Evolutionary conservation across 2,329 filamentous ascomycete genomes (phyloP), one percentile per base, ranked within the genome.

Genomic region (Phaeosphaeriaceae sp.): DNA sequence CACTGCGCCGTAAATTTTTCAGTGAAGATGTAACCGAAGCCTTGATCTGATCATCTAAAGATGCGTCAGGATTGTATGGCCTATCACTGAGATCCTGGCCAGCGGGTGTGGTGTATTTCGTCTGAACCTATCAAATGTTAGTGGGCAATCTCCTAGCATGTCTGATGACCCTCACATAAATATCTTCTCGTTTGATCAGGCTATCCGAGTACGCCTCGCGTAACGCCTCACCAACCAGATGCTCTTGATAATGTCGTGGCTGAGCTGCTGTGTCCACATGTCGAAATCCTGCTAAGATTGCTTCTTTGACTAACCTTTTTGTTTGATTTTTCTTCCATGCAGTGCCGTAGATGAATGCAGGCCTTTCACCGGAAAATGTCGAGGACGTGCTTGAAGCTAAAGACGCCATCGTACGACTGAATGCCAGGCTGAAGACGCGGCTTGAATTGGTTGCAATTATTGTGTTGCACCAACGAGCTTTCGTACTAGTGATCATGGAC

Each of bases 271-370:
- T 93, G 66, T 94, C 90, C 51, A 94, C 76, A 38, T 79, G 88
- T 26, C 85, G 81, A 61, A 93, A 94, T 4, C 90, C 89, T 36
- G 82, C 76, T 36, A 78, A 78, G 28, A 94, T 67, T 2, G 90
- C 90, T 54, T 81, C 73, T 60, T 87, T 83, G 17, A 94, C 89
- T 2, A 93, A 78, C 46, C 82, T 77, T 16, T 81, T 79, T 0
- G 88, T 91, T 15, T 75, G 74, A 1, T 87, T 84, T 63, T 87
- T 87, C 72, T 94, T 94, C 89, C 90, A 93, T n/a, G 90, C 90
- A 2, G 90, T 93, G 42, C 90, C 90, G 70, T 94, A 94, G 54
- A 94, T 74, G 56, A 84, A 79, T 3, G 74, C 54, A 9, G 60
- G 58, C 23, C 60, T 37, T 2, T 42, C 51, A 38, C 58, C 51